Evolutionary conservation across 169 alveolate genomes (phyloP), one percentile per base, ranked within the genome.

Genomic region (Eimeria praecox): DNA sequence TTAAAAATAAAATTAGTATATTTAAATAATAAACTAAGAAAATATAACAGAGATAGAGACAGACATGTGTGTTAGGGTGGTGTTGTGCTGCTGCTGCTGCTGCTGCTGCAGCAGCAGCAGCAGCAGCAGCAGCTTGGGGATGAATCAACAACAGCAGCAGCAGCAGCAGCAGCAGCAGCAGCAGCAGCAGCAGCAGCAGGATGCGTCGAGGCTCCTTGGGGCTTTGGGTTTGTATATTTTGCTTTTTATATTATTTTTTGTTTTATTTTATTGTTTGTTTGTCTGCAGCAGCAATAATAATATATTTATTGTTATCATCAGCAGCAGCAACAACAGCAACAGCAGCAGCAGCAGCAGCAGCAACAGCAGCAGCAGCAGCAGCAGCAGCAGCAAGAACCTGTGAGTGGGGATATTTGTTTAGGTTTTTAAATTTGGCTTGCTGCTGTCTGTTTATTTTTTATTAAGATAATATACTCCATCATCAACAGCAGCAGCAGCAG

Each of bases 41-140:
- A 73, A 8, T 42, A 1, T 18, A 9, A 30, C 85, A 9, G 3
- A 14, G 40, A 73, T 22, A 24, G 49, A 73, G 10, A 20, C 44
- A 73, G 85, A 40, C 49, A 33, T 24, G 1, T 42, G 49, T 42
- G 44, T 22, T 73, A 49, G 42, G 44, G 85, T 73, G n/a, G 85
- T 42, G 85, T 24, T 33, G 38, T 14, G 49, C 9, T 30, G 8
- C n/a, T n/a, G n/a, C n/a, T n/a, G n/a, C n/a, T n/a, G n/a, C n/a
- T n/a, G n/a, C n/a, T n/a, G n/a, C n/a, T n/a, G n/a, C n/a, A 73
- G 85, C 54, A 73, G 85, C 77, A 64, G 77, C 77, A 64, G 77
- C 77, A 64, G 62, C 62, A 12, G 3, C 59, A 52, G 62, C 62
- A 52, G 77, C 44, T 30, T 64, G 40, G 77, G 62, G 62, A 12